These are phyloP conservation scores for Fonsecaea erecta DNA, from an alignment of 2,329 filamentous ascomycete genomes.

Conservation along the genomic window DNA sequence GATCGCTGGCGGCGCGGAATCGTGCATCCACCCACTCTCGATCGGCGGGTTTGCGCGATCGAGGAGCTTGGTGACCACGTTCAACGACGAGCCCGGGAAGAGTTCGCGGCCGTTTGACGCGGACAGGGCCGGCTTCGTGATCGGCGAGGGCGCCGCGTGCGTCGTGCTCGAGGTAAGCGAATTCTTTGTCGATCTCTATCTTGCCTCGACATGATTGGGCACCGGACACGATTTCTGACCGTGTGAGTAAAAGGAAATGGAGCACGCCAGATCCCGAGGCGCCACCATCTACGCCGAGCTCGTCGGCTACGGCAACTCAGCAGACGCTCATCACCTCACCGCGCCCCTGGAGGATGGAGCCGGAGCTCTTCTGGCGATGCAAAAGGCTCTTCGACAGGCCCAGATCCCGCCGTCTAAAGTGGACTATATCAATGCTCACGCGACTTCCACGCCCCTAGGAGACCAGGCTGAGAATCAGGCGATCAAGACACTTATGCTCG, in stretches of 20 bases:
- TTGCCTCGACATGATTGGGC: background rate
- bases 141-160: conserved; percentile 88
- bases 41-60: conserved; percentile 90
- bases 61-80: conserved; percentile 80
- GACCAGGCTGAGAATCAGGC: conserved; percentile 87
- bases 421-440: conserved; percentile 95
- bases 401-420: conserved; percentile 70
- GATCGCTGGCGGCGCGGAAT: conserved; percentile 93
- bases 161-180: conserved; percentile 72
- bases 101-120: conserved; percentile 88
- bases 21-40: conserved; percentile 91
- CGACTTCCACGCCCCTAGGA: conserved; percentile 69
- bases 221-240: background rate
- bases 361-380: conserved; percentile 85
- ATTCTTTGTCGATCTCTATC: conserved; percentile 1
- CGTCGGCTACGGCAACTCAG: conserved; percentile 84
- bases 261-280: conserved; percentile 79
- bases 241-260: conserved; percentile 63
- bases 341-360: conserved; percentile 81
- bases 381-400: conserved; percentile 75
- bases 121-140: conserved; percentile 81
- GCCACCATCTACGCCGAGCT: conserved; percentile 88
- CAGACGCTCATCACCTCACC: conserved; percentile 92
- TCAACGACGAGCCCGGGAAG: conserved; percentile 71
- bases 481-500: conserved; percentile 76